Conservation (phyloP, 768 basidiomycete species). For the Suillus ampliporus region DNA sequence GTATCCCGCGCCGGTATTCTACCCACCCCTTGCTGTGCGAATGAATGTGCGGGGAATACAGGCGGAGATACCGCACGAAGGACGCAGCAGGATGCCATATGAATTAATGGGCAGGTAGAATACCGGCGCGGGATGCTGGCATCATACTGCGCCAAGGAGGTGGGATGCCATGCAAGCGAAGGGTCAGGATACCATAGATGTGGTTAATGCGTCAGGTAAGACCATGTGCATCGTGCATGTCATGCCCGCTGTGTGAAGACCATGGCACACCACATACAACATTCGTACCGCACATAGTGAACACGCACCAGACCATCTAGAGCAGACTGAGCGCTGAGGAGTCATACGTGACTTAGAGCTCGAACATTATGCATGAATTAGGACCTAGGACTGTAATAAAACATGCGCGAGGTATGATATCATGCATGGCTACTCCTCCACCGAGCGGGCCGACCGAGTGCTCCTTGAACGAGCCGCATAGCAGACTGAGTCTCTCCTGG, state of each 20-base stretch:
- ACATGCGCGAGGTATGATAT: slow-evolving; percentile 6
- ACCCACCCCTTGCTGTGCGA: neutral
- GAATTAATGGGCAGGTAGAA: too few relatives aligned
- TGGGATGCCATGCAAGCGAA: neutral
- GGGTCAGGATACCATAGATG: neutral
- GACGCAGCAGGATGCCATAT: too few relatives aligned
- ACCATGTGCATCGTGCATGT: neutral
- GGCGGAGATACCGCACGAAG: too few relatives aligned
- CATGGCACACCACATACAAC: neutral
- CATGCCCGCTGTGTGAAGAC: neutral
- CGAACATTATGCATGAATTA: neutral
- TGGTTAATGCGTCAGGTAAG: neutral
- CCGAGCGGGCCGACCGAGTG: slow-evolving; percentile 42
- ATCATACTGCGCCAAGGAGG: neutral
- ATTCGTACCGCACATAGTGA: neutral
- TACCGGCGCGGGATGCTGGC: neutral
- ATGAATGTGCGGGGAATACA: too few relatives aligned
- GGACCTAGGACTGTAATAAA: neutral
- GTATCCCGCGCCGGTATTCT: neutral
- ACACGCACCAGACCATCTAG: neutral
- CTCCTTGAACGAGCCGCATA: slow-evolving; percentile 59
- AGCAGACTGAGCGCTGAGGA: neutral
- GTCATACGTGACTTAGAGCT: neutral
- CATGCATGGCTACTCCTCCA: slow-evolving; percentile 16
- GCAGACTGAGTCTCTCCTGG: slow-evolving; percentile 64